These are phyloP conservation scores for Glarea lozoyensis DNA, from an alignment of 495 filamentous ascomycete species.

Conservation along the genomic window DNA sequence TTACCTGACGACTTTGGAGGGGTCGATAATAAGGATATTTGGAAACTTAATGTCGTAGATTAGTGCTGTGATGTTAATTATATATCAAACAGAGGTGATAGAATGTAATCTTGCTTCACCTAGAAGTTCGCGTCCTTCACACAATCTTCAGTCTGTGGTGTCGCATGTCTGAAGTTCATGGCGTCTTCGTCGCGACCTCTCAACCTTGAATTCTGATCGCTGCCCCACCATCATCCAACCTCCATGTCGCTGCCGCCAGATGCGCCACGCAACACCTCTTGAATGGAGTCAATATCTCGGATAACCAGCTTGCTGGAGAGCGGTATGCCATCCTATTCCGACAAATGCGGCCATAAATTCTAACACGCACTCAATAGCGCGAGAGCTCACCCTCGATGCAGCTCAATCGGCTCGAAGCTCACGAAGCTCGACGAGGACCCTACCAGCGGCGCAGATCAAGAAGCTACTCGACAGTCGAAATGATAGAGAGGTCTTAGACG, in stretches of 20 bases:
- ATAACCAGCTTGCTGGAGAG: slow-evolving; percentile 91
- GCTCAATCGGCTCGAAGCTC: slow-evolving; percentile 64
- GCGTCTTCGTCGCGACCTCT: too few species aligned
- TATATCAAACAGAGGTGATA: too few species aligned
- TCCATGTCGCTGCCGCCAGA: slow-evolving; percentile 1
- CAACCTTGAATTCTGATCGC: too few species aligned
- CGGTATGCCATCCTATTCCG: slow-evolving; percentile 46
- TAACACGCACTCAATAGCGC: slow-evolving; percentile 41
- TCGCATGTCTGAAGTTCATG: too few species aligned
- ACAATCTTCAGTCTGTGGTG: too few species aligned
- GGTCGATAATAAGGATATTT: too few species aligned
- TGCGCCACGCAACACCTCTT: slow-evolving; percentile 10
- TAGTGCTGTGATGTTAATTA: too few species aligned
- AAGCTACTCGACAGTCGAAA: slow-evolving; percentile 89
- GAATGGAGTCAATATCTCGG: slow-evolving; percentile 92
- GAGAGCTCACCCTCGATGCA: slow-evolving; percentile 94
- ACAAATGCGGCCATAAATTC: not conserved
- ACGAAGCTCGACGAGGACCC: slow-evolving; percentile 37
- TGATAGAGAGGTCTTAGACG: slow-evolving; percentile 89
- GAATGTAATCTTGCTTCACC: too few species aligned
- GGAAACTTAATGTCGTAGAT: too few species aligned
- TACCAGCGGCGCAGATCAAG: slow-evolving; percentile 59
- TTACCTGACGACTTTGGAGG: too few species aligned
- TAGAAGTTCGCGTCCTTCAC: too few species aligned
- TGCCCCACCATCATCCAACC: slow-evolving; percentile 12